Evolutionary conservation across 2,329 filamentous ascomycete species (phyloP).

Genomic region (Colletotrichum endophyticum): DNA sequence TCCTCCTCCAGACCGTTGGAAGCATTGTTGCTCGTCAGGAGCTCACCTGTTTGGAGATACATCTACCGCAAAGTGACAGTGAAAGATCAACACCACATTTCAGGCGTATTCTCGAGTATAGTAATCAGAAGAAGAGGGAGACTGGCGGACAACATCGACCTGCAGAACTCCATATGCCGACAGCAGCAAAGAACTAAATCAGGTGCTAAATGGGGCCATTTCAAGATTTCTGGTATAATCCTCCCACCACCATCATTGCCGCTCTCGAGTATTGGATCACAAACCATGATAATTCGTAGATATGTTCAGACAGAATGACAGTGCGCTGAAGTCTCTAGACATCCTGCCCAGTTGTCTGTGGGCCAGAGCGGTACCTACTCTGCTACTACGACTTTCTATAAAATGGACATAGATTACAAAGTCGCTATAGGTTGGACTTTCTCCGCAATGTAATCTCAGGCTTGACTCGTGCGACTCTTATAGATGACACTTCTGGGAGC

Average conservation of each 20-base stretch:
- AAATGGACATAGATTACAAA: fast-evolving
- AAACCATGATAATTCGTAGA: neutral
- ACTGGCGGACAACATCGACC: fast-evolving
- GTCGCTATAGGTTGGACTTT: fast-evolving
- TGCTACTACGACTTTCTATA: too few relatives aligned
- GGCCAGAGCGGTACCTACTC: too few relatives aligned
- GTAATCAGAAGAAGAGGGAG: fast-evolving
- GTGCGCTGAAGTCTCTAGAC: neutral
- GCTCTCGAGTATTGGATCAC: fast-evolving
- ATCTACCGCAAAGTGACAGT: neutral
- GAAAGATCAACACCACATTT: neutral
- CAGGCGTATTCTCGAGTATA: neutral
- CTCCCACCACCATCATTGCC: neutral
- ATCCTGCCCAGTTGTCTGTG: fast-evolving
- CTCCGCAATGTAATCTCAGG: neutral
- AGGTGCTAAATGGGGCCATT: fast-evolving
- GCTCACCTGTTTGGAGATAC: neutral
- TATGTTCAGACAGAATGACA: neutral
- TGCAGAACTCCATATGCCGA: neutral
- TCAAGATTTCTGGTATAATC: neutral
- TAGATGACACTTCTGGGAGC: fast-evolving
- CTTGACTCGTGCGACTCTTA: fast-evolving
- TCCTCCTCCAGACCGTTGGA: neutral
- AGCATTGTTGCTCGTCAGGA: fast-evolving
- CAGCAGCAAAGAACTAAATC: fast-evolving